Evolutionary conservation across 1,139 yeast genomes (phyloP).

Genomic region (Yamadazyma membranifaciens): DNA sequence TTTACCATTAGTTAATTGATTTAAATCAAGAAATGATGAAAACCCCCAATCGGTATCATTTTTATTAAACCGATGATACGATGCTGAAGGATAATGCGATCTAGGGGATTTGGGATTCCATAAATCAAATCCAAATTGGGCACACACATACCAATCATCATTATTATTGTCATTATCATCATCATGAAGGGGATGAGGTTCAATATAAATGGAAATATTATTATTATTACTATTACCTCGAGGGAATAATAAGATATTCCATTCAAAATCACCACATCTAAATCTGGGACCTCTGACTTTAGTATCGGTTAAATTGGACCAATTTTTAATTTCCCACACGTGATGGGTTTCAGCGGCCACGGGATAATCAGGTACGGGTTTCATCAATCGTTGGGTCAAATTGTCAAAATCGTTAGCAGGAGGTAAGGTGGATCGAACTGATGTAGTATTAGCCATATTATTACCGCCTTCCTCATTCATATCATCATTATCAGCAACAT

Average conservation of each 20-base stretch:
- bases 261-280: constrained; percentile 64
- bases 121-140: constrained; percentile 81
- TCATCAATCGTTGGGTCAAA: constrained; percentile 33
- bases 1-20: constrained; percentile 32
- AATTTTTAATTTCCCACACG: constrained; percentile 78
- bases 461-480: not conserved
- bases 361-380: constrained; percentile 46
- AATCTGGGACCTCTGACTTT: constrained; percentile 55
- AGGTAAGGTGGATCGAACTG: constrained; percentile 15
- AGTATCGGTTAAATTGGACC: constrained; percentile 52
- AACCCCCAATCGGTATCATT: constrained; percentile 96
- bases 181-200: constrained; percentile 47
- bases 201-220: constrained; percentile 61
- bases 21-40: constrained; percentile 65
- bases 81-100: constrained; percentile 59
- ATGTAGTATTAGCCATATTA: not conserved
- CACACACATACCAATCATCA: constrained; percentile 73
- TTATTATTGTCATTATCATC: constrained; percentile 13
- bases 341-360: constrained; percentile 37
- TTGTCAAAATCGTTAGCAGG: constrained; percentile 32
- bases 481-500: not conserved
- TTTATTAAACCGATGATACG: constrained; percentile 75
- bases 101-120: constrained; percentile 79
- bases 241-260: constrained; percentile 79
- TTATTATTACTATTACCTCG: constrained; percentile 57